A percentile compares a stretch with the other conserved stretches of the same genome.
These are phyloP conservation scores for Ustilago lituana DNA, from an alignment of 1,284 basidiomycete species.

Conservation along the genomic window DNA sequence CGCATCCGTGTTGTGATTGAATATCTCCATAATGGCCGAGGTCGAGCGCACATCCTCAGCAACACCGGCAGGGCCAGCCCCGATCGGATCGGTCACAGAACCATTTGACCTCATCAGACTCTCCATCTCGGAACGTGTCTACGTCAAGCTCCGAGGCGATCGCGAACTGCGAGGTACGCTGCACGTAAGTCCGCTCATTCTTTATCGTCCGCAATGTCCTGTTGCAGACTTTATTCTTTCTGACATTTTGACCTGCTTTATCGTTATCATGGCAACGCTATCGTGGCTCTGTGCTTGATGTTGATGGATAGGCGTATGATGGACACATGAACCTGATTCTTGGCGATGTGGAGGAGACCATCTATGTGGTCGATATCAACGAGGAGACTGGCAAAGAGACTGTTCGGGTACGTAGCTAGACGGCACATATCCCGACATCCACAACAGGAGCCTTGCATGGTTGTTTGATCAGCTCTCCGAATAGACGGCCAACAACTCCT, in stretches of 20 bases:
- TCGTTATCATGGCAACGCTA: too few species aligned
- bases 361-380: slow-evolving; percentile 65
- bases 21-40: slow-evolving; percentile 24
- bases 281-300: not conserved
- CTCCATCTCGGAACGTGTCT: slow-evolving; percentile 93
- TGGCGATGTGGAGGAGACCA: slow-evolving; percentile 90
- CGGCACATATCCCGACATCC: too few species aligned
- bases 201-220: not conserved
- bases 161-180: slow-evolving; percentile 90
- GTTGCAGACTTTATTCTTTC: too few species aligned
- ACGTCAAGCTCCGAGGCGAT: slow-evolving; percentile 94
- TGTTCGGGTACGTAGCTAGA: slow-evolving; percentile 70
- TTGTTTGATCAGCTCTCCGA: too few species aligned
- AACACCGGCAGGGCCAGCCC: slow-evolving; percentile 16
- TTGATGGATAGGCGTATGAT: slow-evolving; percentile 79
- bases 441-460: too few species aligned
- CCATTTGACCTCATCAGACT: slow-evolving; percentile 98
- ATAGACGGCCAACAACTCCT: too few species aligned
- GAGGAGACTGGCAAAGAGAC: slow-evolving; percentile 69
- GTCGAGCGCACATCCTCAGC: slow-evolving; percentile 32
- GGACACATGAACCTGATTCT: slow-evolving; percentile 99
- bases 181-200: slow-evolving; percentile 70
- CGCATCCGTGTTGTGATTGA: too few species aligned
- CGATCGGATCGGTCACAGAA: slow-evolving; percentile 74
- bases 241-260: too few species aligned